These are phyloP conservation scores for Penicillium lividum DNA, from an alignment of 495 filamentous ascomycete genomes.

Conservation along the genomic window DNA sequence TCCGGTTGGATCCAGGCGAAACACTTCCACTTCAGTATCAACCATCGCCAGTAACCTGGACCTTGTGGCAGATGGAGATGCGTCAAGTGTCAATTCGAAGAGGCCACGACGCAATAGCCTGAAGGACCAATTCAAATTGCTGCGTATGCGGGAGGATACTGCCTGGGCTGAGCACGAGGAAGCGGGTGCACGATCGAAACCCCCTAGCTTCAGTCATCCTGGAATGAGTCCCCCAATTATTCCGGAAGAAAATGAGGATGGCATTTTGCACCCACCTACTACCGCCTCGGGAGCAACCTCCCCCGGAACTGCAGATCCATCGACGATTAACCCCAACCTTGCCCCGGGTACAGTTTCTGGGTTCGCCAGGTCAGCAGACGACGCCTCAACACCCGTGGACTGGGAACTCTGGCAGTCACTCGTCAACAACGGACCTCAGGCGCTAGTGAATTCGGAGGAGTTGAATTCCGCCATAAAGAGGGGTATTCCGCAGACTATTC, in stretches of 20 bases:
- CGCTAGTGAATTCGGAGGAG: slow-evolving; percentile 83
- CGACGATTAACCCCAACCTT: slow-evolving; percentile 59
- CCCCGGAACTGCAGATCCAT: slow-evolving; percentile 41
- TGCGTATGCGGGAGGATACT: slow-evolving; percentile 79
- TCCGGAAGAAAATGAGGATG: slow-evolving; percentile 56
- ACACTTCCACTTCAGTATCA: slow-evolving; percentile 73
- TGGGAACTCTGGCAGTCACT: slow-evolving; percentile 98
- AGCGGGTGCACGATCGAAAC: slow-evolving; percentile 37
- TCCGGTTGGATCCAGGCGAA: slow-evolving; percentile 52
- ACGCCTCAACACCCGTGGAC: slow-evolving; percentile 71
- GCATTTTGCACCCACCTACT: slow-evolving; percentile 20
- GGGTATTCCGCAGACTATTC: slow-evolving; percentile 91
- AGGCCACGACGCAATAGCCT: slow-evolving; percentile 65
- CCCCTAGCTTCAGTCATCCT: slow-evolving; percentile 51
- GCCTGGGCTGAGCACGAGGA: slow-evolving; percentile 49
- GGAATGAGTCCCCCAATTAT: slow-evolving; percentile 56
- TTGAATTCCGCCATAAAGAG: slow-evolving; percentile 87
- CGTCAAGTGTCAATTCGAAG: slow-evolving; percentile 42
- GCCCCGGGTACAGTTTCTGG: slow-evolving; percentile 84
- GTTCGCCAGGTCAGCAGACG: slow-evolving; percentile 64
- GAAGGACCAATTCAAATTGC: slow-evolving; percentile 81
- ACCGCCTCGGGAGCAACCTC: slow-evolving; percentile 48
- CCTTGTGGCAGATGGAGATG: slow-evolving; percentile 61
- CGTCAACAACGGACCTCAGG: slow-evolving; percentile 87
- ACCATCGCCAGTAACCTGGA: slow-evolving; percentile 75